These are phyloP conservation scores for Clonostachys rosea DNA, from an alignment of 2,329 filamentous ascomycete genomes.

Conservation along the genomic window DNA sequence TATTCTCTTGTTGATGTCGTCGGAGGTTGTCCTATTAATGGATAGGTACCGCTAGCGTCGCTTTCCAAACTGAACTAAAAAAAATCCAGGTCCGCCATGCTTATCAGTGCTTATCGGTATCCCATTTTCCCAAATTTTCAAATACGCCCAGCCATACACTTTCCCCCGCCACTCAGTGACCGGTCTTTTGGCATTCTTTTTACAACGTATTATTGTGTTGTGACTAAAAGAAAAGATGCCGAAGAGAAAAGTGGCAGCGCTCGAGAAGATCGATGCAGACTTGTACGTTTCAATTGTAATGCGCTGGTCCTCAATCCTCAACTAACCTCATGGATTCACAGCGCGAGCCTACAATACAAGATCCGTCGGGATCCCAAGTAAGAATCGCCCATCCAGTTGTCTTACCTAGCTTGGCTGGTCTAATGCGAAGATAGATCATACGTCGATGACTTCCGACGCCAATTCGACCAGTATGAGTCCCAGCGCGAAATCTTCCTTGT, in stretches of 20 bases:
- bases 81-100: no score
- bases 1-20: not conserved
- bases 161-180: not conserved
- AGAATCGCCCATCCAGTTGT: not conserved
- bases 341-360: constrained; percentile 85
- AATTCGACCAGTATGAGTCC: constrained; percentile 88
- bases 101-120: not conserved
- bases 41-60: not conserved
- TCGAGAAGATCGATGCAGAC: constrained; percentile 94
- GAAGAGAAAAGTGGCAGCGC: constrained; percentile 84
- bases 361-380: constrained; percentile 79
- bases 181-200: not conserved
- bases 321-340: constrained; percentile 24
- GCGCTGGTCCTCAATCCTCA: not conserved
- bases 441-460: constrained; percentile 79
- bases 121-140: constrained; percentile 3
- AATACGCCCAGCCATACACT: not conserved
- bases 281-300: constrained; percentile 42
- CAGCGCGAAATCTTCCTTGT: constrained; percentile 88
- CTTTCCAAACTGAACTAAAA: no score
- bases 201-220: not conserved
- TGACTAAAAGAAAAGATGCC: constrained; percentile 49
- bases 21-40: not conserved
- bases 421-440: constrained; percentile 59
- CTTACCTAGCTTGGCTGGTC: not conserved